A percentile compares a stretch with the other conserved stretches of the same genome.
Conservation (phyloP, 2,329 filamentous ascomycete genomes). For the Colletotrichum theobromicola region DNA sequence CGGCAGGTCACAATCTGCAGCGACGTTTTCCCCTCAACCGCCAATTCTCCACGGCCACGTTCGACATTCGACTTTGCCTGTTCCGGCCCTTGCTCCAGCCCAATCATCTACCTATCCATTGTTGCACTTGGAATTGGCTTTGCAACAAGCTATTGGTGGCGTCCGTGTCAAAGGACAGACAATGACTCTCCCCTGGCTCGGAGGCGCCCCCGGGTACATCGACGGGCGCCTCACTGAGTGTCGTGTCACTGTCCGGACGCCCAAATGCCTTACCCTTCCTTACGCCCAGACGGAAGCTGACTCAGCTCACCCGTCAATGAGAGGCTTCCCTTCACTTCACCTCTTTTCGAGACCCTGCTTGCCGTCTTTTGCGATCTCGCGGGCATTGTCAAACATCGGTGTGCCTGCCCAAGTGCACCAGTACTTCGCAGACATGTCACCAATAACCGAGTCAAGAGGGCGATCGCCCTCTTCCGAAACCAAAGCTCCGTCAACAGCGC, state of each 20-base stretch:
- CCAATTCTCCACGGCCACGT: not conserved
- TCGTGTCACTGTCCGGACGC: not conserved
- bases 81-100: not conserved
- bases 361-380: not conserved
- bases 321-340: not conserved
- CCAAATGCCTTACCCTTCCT: not conserved
- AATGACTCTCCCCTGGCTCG: not conserved
- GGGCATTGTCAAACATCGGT: not conserved
- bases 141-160: not conserved
- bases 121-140: not conserved
- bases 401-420: not conserved
- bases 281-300: not conserved
- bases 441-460: not conserved
- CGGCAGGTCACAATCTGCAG: not conserved
- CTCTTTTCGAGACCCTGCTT: not conserved
- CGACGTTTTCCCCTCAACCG: not conserved
- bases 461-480: not conserved
- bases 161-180: not conserved
- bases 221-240: not conserved
- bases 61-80: not conserved
- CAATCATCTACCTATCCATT: not conserved
- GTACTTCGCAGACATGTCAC: not conserved
- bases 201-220: not conserved
- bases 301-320: not conserved
- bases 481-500: not conserved